Conservation (phyloP, 257 asterid genomes). For the Ballota nigra region DNA sequence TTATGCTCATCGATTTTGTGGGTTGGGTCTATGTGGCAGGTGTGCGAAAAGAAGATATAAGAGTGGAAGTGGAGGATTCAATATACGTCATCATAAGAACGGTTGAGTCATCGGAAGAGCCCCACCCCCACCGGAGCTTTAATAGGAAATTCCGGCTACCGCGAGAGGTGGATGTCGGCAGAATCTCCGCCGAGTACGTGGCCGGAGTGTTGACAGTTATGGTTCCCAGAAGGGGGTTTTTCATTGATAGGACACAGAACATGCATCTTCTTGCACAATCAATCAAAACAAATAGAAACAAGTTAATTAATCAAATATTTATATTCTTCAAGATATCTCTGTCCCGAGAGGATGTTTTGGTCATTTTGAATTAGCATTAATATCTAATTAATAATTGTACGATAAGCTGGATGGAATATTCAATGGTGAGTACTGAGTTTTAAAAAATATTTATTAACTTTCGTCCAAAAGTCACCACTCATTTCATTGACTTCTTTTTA, state of each 20-base stretch:
- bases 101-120: conserved; percentile 21
- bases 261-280: conserved; percentile 43
- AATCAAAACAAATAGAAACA: too few relatives aligned
- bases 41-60: conserved; percentile 63
- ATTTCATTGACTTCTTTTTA: too few relatives aligned
- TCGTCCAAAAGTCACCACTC: too few relatives aligned
- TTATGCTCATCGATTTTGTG: too few relatives aligned
- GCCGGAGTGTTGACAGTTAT: conserved; percentile 59
- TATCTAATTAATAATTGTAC: too few relatives aligned
- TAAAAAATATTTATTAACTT: too few relatives aligned
- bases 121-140: conserved; percentile 46
- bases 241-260: conserved; percentile 33
- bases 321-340: too few relatives aligned
- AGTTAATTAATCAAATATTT: too few relatives aligned
- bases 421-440: too few relatives aligned
- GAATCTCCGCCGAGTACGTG: conserved; percentile 61
- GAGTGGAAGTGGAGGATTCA: conserved; percentile 67
- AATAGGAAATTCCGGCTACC: conserved; percentile 65
- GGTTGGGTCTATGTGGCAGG: conserved; percentile 34
- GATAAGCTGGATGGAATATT: too few relatives aligned
- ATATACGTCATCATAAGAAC: conserved; percentile 60
- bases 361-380: too few relatives aligned
- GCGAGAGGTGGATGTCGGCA: conserved; percentile 46
- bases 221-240: conserved; percentile 58
- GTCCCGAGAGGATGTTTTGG: too few relatives aligned